Percentiles rank a stretch among this genome's conserved stretches.
phyloP scores from a whole-genome alignment of 345 rosid species.

The Eucalyptus cloeziana region DNA sequence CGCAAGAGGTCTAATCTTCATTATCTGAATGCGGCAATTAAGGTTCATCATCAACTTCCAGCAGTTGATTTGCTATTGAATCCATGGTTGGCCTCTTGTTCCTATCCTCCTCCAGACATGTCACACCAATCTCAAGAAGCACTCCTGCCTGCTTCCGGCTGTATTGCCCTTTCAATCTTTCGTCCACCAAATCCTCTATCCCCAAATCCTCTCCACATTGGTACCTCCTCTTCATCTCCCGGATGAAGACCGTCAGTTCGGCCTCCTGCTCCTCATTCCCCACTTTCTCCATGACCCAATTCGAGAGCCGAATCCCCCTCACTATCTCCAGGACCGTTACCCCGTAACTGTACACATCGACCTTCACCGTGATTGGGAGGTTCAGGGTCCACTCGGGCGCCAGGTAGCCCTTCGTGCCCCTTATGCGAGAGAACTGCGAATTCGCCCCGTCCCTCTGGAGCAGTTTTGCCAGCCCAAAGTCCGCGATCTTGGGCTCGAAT shows the following conservation, averaged over 20 bases:
- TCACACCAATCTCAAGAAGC: conserved; percentile 10
- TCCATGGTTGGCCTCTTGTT: conserved; percentile 23
- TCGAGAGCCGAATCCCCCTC: conserved; percentile 21
- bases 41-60: neutral
- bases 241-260: conserved; percentile 12
- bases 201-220: neutral
- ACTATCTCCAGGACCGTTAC: conserved; percentile 28
- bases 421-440: conserved; percentile 3
- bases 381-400: conserved; percentile 28
- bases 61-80: conserved; percentile 8
- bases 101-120: conserved; percentile 20
- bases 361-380: conserved; percentile 24
- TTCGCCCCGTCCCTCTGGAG: neutral
- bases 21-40: neutral
- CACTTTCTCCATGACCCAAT: neutral
- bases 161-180: conserved; percentile 11
- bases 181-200: conserved; percentile 22
- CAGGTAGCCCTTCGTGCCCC: conserved; percentile 29
- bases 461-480: conserved; percentile 44
- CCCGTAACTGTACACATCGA: conserved; percentile 29
- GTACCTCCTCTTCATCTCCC: conserved; percentile 3
- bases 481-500: conserved; percentile 39
- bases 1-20: neutral
- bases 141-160: conserved; percentile 3
- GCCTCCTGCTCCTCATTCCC: conserved; percentile 8